Evolutionary conservation across 148 eudicot species (phyloP).

Genomic region (Pharnaceum exiguum): DNA sequence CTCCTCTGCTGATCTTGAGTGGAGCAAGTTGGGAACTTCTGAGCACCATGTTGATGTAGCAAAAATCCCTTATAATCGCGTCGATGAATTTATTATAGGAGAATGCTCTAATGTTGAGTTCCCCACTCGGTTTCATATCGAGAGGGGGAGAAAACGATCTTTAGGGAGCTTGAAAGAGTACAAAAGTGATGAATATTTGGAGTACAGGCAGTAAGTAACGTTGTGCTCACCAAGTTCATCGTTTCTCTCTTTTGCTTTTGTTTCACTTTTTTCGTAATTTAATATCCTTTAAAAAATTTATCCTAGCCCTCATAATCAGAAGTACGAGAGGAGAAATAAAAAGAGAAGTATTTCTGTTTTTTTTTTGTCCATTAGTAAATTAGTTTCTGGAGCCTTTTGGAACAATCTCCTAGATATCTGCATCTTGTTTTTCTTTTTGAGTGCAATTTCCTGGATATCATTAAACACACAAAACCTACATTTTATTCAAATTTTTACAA

Average conservation of each 20-base stretch:
- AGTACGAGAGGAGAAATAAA: too few relatives aligned
- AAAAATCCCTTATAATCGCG: constrained; percentile 76
- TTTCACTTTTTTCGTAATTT: too few relatives aligned
- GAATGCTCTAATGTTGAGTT: constrained; percentile 79
- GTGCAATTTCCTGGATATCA: too few relatives aligned
- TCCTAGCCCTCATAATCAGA: too few relatives aligned
- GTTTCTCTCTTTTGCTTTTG: background rate
- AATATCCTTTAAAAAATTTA: too few relatives aligned
- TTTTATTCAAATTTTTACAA: too few relatives aligned
- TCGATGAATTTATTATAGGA: constrained; percentile 83
- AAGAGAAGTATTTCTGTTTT: too few relatives aligned
- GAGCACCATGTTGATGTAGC: constrained; percentile 84
- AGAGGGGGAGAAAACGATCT: constrained; percentile 79
- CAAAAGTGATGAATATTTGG: constrained; percentile 84
- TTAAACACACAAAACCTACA: too few relatives aligned
- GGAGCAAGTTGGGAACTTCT: constrained; percentile 70
- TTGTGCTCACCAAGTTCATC: background rate
- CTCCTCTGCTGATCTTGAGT: constrained; percentile 66
- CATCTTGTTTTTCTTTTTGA: too few relatives aligned
- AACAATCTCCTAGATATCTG: too few relatives aligned
- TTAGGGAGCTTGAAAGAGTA: constrained; percentile 68
- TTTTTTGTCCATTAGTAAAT: too few relatives aligned
- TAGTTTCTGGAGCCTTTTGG: too few relatives aligned
- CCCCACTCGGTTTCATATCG: constrained; percentile 92
- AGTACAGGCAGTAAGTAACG: constrained; percentile 69